Base-by-base conservation (phyloP, 768 basidiomycete species). In the Bullera alba region DNA sequence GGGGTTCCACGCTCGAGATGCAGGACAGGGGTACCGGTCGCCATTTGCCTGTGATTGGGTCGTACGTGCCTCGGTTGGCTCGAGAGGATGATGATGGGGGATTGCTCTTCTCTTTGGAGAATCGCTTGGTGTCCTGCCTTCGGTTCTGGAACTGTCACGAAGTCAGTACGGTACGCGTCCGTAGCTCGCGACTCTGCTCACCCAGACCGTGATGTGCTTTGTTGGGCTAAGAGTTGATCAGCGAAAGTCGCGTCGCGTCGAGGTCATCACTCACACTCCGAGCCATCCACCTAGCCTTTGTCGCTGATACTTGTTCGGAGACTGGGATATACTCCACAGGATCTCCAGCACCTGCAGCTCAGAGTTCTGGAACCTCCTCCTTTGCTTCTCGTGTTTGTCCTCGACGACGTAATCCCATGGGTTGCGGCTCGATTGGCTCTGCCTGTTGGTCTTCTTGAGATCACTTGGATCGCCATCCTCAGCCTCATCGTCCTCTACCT, bases 151-250 rank as follows among this genome's bases (percentile, higher is more conserved):
- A 57, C 58, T 57, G 41, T n/a, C n/a, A 25, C 21, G 28, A 8
- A 4, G 34, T 54, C 22, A 49, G 47, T 26, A 26, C 45, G 8
- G 8, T 26, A 7, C 15, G 10, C 12, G n/a, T n/a, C 6, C 8
- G 35, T 15, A 19, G 39, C 21, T n/a, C 8, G 17, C 19, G 29
- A 4, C 28, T 38, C 17, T 8, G 52, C 54, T 48, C 27, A 58
- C 60, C 58, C 61, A 59, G 34, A 59, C 57, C 1, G 57, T 57
- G 21, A 63, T 59, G 35, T 63, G 61, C 42, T 54, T 56, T 25
- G 58, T 59, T 27, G 15, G 10, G 8, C 38, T 41, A 46, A 48
- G 12, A 10, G 17, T 10, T 35, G 6, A 35, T 46, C 27, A 46
- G 45, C 30, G 6, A 5, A 15, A 16, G n/a, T 6, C 19, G 29